phyloP scores from a whole-genome alignment of 2,329 filamentous ascomycete species.

The Sporothrix dimorphospora region DNA sequence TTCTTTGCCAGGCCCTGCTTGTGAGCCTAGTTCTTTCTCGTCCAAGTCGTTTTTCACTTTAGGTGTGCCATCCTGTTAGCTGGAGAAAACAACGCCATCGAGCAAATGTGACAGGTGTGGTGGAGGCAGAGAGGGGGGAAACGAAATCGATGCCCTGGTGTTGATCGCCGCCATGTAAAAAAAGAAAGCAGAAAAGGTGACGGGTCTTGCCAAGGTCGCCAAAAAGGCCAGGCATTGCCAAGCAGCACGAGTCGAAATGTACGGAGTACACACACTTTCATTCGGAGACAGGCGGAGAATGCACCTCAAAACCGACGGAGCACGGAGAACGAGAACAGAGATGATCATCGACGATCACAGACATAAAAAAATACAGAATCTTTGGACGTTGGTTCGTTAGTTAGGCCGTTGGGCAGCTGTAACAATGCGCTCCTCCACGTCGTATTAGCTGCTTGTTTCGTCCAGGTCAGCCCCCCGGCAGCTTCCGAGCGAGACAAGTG shows the following conservation, averaged over 20 bases:
- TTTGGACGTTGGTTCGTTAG: background rate
- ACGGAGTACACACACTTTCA: no score
- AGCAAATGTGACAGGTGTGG: background rate
- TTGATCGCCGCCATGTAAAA: slow-evolving; percentile 6
- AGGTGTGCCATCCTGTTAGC: background rate
- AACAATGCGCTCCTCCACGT: background rate
- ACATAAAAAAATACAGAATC: background rate
- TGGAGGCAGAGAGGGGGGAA: background rate
- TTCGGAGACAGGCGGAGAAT: background rate
- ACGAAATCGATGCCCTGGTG: background rate
- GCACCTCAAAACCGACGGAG: background rate
- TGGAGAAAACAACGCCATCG: background rate
- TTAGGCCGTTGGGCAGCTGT: background rate
- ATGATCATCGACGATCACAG: background rate
- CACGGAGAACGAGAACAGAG: slow-evolving; percentile 7
- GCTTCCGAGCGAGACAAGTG: slow-evolving; percentile 4
- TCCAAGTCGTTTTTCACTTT: background rate
- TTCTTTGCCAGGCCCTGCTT: background rate
- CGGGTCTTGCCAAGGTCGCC: background rate
- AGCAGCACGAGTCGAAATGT: background rate
- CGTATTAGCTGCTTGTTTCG: background rate
- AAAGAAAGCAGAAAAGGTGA: background rate
- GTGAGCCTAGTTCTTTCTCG: background rate
- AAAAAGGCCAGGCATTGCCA: no score
- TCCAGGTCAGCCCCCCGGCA: background rate